Evolutionary conservation across 129 eudicot species (phyloP), one percentile per base, ranked within the genome.

Genomic region (Tanacetum coccineum): DNA sequence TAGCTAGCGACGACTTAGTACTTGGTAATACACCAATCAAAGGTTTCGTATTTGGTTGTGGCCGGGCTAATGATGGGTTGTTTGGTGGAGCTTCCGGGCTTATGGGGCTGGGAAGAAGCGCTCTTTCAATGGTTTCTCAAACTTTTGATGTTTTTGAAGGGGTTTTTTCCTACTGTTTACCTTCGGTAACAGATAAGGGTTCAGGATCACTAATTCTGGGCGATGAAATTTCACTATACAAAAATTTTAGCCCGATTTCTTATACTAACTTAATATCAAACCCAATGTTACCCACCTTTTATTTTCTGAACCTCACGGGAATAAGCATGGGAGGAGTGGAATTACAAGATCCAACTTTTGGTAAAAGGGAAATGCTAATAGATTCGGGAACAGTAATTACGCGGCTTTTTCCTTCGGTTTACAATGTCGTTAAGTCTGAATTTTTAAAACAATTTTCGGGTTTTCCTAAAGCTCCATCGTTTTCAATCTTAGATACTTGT

Each of bases 341-440:
- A 17, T 55, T 86, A 45, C 75, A 83, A 15, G 75, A 81, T 73
- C 81, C 85, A 21, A 75, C 78, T 50, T 87, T 91, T 18, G 90
- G 96, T 40, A 70, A 82, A 71, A 52, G 59, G 28, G 79, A 78
- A 48, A 75, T 87, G 48, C 62, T 93, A 13, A 84, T 93, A 22
- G 99, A 93, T 70, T 93, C 99, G 1, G 99, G 99, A 32, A 93
- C 99, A 0, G 96, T 93, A 4, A 89, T 93, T 66, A 73, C 96
- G 4, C 74, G 99, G 50, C 88, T 93, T 13, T 84, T 85, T 13
- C 95, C 96, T 4, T 84, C 95, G 6, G 47, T 81, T 6, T 93
- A 93, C 79, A 73, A 19, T n/a, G 86, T 74, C 6, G 56, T 93
- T 6, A 89, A 78, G 77, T 66, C 85, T 10, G 96, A 84, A 70